Base-by-base conservation (phyloP, 345 rosid genomes). In the Euphorbia peplus region DNA sequence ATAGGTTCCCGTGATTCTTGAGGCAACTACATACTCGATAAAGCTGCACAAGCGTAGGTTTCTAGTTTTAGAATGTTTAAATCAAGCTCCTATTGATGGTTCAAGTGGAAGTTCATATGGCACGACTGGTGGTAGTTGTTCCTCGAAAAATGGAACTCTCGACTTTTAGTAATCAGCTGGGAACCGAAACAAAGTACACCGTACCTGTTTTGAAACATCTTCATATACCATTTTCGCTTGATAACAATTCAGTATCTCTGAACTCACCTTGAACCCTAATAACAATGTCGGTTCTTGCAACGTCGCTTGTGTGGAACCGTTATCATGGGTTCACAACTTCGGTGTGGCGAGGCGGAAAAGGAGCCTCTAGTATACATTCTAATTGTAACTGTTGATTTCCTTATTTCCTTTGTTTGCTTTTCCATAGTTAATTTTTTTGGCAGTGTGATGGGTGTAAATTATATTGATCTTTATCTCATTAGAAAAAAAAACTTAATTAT, bases 1-100 rank as follows among this genome's bases (percentile, higher is more conserved):
- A 32, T 82, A 91, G 96, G 98, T 89, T 66, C 98, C 97, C 10
- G 70, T 86, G 41, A 84, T 89, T 78, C 90, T 82, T 9, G 97
- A 89, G 71, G 90, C 98, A 69, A 88, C 90, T 44, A 91, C 96
- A 3, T 91, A 80, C 72, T 91, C 97, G 13, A 83, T 93, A 73
- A 93, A 93, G 73, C 77, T 93, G 76, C 91, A 84, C 48, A 91
- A 88, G 77, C 85, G 97, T 28, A 83, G 91, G 67, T 88, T 75
- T 79, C 76, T 89, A 85, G 80, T 83, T 78, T 77, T 91, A 61
- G 98, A 93, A 77, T 88, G 88, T 75, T 72, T 93, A 73, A 93
- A 91, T 79, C 97, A 93, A 85, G 98, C 97, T 62, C 98, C 97
- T 7, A 82, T 93, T 30, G 97, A 91, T 54, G 95, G 96, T 55